Conservation (phyloP, 306 rosid genomes). For the Crotalaria pallida region DNA sequence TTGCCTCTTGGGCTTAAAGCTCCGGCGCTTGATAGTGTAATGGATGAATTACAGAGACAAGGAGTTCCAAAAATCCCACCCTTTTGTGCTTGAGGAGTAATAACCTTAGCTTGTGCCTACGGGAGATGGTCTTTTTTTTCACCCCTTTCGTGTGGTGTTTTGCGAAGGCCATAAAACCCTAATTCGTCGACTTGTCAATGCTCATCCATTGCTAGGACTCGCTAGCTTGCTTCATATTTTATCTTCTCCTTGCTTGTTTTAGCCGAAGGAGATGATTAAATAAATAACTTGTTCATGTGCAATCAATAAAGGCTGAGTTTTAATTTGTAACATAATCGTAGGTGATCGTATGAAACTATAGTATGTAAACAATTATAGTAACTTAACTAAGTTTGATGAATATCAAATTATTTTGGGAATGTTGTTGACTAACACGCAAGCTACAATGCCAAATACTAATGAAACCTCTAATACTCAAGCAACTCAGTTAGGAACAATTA, state of each 20-base stretch:
- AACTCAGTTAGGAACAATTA: too few relatives aligned
- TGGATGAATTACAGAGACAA: slow-evolving; percentile 72
- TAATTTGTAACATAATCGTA: too few relatives aligned
- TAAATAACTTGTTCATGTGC: not conserved
- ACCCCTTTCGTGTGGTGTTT: not conserved
- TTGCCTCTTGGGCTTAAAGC: slow-evolving; percentile 89
- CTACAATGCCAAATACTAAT: too few relatives aligned
- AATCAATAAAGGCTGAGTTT: too few relatives aligned
- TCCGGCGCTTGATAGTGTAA: slow-evolving; percentile 66
- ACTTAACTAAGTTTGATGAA: too few relatives aligned
- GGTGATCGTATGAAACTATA: too few relatives aligned
- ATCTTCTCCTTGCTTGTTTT: not conserved
- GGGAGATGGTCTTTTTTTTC: not conserved
- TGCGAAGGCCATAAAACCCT: slow-evolving; percentile 32
- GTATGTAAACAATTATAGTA: too few relatives aligned
- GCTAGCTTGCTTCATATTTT: not conserved
- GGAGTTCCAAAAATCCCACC: slow-evolving; percentile 86
- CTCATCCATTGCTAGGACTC: not conserved
- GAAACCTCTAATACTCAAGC: too few relatives aligned
- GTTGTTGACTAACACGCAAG: too few relatives aligned
- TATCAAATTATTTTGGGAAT: too few relatives aligned
- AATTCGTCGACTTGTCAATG: slow-evolving; percentile 59
- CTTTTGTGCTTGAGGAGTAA: slow-evolving; percentile 43
- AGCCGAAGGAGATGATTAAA: not conserved
- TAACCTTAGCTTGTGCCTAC: too few relatives aligned